Base-by-base conservation (phyloP, 495 filamentous ascomycete species). In the Penicillium goetzii region DNA sequence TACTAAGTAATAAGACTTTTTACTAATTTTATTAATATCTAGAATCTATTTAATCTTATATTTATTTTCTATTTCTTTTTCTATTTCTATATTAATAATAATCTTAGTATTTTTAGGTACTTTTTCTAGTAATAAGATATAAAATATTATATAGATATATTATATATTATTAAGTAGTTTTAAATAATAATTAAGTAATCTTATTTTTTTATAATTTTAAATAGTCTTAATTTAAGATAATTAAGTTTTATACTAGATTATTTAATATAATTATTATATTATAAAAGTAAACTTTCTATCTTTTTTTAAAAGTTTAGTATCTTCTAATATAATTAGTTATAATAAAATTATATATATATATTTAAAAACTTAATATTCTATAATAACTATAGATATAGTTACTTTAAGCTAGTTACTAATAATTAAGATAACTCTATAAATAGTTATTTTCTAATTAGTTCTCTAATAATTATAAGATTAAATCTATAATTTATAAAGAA, bases 401-500 rank as follows among this genome's bases (percentile, higher is more conserved):
- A 34, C 28, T 26, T 26, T 19, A 61, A 21, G 21, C n/a, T 36
- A 19, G 3, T 23, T 34, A 21, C n/a, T 5, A 55, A 32, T 34
- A 33, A 3, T 5, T 11, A 0, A 1, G 14, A 33, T 2, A 3
- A 25, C 8, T 55, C 28, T 36, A 6, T 23, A 9, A 47, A 15
- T 19, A n/a, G 17, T 19, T 41, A 38, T 10, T n/a, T 50, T 14
- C 9, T 12, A 9, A 34, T 41, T 59, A 36, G 41, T 50, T 59
- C 57, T 50, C 49, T 28, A 23, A 50, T 30, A 14, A 58, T 38
- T 33, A 1, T 28, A 30, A 56, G 55, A 38, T 64, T 34, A 38
- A 38, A 56, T 26, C 65, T 53, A 26, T 68, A 51, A 19, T 73
- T 68, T 0, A 30, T 34, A 30, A 64, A 72, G 59, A 73, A 75